Evolutionary conservation across 2,329 filamentous ascomycete species (phyloP).

Genomic region (Grosmannia huntii): DNA sequence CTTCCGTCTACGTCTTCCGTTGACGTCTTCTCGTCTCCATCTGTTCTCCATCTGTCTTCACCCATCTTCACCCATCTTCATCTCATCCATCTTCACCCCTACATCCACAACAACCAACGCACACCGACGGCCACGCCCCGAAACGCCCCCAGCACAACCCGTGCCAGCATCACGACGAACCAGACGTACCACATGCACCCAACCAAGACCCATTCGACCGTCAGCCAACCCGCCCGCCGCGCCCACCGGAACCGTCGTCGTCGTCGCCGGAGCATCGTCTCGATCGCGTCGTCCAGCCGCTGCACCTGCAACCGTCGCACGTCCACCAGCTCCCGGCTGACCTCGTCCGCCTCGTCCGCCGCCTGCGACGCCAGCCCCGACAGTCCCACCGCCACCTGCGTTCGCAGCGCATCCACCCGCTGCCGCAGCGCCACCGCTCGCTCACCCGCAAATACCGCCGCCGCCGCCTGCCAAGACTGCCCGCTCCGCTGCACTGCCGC

Average conservation of each 20-base stretch:
- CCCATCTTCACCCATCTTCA: too few relatives aligned
- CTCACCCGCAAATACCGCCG: conserved; percentile 43
- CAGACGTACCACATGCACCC: conserved; percentile 91
- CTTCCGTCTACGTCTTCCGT: too few relatives aligned
- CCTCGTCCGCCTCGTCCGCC: conserved; percentile 68
- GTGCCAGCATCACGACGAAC: conserved; percentile 70
- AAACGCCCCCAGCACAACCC: conserved; percentile 50
- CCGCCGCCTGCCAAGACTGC: conserved; percentile 45
- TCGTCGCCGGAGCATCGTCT: conserved; percentile 60
- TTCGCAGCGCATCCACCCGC: conserved; percentile 33
- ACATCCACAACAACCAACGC: conserved; percentile 80
- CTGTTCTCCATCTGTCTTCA: too few relatives aligned
- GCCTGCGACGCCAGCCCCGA: conserved; percentile 50
- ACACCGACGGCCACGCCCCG: conserved; percentile 45
- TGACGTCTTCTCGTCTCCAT: too few relatives aligned
- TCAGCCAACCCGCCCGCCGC: conserved; percentile 62
- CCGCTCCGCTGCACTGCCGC: conserved; percentile 32
- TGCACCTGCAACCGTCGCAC: conserved; percentile 71
- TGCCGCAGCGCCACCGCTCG: conserved; percentile 40
- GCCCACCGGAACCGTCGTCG: conserved; percentile 59
- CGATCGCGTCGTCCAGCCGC: conserved; percentile 63
- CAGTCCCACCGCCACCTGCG: conserved; percentile 38
- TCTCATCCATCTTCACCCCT: conserved; percentile 10
- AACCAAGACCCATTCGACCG: conserved; percentile 78
- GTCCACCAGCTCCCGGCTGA: conserved; percentile 62